phyloP scores from a whole-genome alignment of 306 rosid species.

The Rosa chinensis region DNA sequence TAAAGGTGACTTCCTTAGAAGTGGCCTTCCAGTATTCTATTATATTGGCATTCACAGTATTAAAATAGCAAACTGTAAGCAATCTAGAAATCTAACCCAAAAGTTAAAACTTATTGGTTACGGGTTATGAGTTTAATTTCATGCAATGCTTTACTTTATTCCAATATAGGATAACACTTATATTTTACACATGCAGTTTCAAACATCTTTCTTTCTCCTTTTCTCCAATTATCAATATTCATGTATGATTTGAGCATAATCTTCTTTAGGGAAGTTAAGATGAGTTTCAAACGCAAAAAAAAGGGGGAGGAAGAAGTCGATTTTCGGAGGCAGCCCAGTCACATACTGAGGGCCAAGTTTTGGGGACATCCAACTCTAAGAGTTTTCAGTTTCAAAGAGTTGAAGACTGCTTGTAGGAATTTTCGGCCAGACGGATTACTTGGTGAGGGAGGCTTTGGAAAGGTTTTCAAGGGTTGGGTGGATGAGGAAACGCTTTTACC shows the following conservation, averaged over 20 bases:
- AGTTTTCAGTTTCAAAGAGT: conserved; percentile 28
- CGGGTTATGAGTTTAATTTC: neutral
- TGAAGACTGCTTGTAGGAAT: conserved; percentile 32
- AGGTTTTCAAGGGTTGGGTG: conserved; percentile 40
- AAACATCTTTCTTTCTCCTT: too few species aligned
- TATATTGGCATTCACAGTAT: too few species aligned
- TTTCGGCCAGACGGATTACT: conserved; percentile 34
- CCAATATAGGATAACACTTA: too few species aligned
- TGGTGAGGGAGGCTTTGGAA: conserved; percentile 43
- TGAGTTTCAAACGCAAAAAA: neutral
- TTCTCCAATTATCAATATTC: neutral
- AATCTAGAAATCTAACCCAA: too few species aligned
- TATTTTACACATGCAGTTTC: too few species aligned
- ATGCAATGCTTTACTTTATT: too few species aligned
- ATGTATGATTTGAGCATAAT: neutral
- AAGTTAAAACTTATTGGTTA: neutral
- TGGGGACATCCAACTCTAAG: conserved; percentile 12
- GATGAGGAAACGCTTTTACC: conserved; percentile 29
- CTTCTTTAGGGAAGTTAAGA: neutral
- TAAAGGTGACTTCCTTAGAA: too few species aligned
- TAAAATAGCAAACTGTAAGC: too few species aligned
- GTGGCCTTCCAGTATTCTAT: too few species aligned
- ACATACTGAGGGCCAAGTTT: neutral
- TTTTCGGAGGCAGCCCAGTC: neutral
- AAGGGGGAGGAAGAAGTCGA: neutral